Base-by-base conservation (phyloP, 345 rosid genomes). In the Camelina neglecta region DNA sequence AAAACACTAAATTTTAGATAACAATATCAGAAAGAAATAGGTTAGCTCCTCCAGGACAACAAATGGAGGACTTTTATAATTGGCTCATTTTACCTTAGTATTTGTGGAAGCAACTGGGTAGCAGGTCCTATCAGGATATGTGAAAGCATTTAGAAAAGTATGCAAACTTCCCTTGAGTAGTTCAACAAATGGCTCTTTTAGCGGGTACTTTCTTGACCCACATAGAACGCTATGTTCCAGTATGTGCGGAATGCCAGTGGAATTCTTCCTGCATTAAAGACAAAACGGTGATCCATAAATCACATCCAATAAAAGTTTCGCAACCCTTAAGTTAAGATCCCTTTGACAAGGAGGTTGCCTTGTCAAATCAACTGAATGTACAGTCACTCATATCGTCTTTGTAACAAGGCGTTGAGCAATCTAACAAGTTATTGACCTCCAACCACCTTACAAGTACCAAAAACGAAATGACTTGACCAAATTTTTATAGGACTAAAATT, bases 21-120 rank as follows among this genome's bases (percentile, higher is more conserved):
- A 11, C 31, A 33, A 60, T 16, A 65, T 15, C 38, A 54, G 12
- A 65, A 38, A 56, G 26, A 49, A 64, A 60, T 50, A 73, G 53
- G 29, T 11, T 59, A 33, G 35, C 23, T 48, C 64, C 50, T 21
- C 36, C n/a, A 44, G 29, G 66, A 41, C 4, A 60, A 4, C 44
- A 21, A 48, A 49, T 56, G 11, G 38, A 57, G 53, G 26, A 65
- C 16, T 59, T 58, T 49, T 5, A 42, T 20, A 57, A 2, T 58
- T 21, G 51, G 42, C 60, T 21, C 33, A 51, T 8, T 60, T 59
- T 78, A 95, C 99, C 93, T 92, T 95, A 44, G 82, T 79, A 81
- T 95, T 95, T 6, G 98, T 92, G 65, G 99, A 95, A 73, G 99
- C 98, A 77, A 95, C 97, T 2, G 99, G 99, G 74, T 92, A 95